Evolutionary conservation across 2,329 filamentous ascomycete species (phyloP).

Genomic region (Phoma herbarum): DNA sequence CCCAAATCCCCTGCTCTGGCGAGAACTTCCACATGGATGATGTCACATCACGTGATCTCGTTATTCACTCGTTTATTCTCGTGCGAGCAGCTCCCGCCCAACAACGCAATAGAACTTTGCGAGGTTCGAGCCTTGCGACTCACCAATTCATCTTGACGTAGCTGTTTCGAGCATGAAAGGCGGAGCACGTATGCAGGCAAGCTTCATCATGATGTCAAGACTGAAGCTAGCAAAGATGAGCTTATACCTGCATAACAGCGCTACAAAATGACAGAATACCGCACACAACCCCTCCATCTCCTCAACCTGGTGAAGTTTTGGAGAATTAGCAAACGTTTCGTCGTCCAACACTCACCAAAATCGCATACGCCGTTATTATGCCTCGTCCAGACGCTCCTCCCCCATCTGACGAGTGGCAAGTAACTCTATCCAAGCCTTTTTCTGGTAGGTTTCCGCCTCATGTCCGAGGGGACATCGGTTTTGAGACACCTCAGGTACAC

Average conservation of each 20-base stretch:
- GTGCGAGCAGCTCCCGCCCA: not conserved
- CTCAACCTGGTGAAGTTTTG: not conserved
- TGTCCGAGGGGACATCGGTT: too few species aligned
- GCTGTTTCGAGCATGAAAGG: not conserved
- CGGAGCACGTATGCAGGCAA: slow-evolving; percentile 11
- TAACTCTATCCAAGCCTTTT: slow-evolving; percentile 47
- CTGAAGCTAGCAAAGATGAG: slow-evolving; percentile 14
- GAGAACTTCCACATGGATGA: not conserved
- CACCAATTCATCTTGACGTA: not conserved
- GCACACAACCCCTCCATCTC: not conserved
- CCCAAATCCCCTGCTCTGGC: not conserved
- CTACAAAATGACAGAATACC: slow-evolving; percentile 19
- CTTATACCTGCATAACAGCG: slow-evolving; percentile 18
- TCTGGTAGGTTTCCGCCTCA: slow-evolving; percentile 30
- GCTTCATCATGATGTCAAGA: slow-evolving; percentile 26
- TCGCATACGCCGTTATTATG: slow-evolving; percentile 23
- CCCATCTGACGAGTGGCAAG: slow-evolving; percentile 84
- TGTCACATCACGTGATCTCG: slow-evolving; percentile 20
- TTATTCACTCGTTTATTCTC: not conserved
- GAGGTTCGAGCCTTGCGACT: not conserved
- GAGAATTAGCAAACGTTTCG: not conserved
- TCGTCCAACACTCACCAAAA: not conserved
- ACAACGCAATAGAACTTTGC: not conserved
- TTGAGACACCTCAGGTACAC: slow-evolving; percentile 26
- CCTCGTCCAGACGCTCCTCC: slow-evolving; percentile 68